Conservation (phyloP, 345 rosid genomes). For the Eutrema heterophyllum region DNA sequence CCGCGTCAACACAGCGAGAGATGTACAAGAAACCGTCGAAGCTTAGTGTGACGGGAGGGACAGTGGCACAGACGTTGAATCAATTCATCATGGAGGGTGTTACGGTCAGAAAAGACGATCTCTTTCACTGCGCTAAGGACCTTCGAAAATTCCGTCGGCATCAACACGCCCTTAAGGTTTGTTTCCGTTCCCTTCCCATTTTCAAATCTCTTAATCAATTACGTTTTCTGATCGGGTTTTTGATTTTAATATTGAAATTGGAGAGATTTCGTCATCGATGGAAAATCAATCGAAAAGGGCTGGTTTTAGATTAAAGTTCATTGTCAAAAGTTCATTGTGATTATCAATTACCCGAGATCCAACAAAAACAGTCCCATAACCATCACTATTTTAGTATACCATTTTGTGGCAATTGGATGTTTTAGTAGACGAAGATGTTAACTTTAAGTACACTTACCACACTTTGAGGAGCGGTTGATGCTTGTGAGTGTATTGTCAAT, state of each 20-base stretch:
- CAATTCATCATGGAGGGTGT: conserved; percentile 57
- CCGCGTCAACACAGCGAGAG: conserved; percentile 18
- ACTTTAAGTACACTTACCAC: too few species aligned
- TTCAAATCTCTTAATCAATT: background rate
- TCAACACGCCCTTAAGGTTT: conserved; percentile 68
- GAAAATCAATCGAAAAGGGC: background rate
- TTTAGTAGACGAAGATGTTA: too few species aligned
- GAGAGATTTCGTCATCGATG: background rate
- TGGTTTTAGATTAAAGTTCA: background rate
- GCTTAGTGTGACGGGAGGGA: conserved; percentile 45
- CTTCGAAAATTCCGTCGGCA: conserved; percentile 57
- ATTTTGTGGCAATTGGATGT: too few species aligned
- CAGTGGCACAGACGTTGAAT: conserved; percentile 51
- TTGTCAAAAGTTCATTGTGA: background rate
- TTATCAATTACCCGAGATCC: too few species aligned
- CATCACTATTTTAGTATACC: too few species aligned
- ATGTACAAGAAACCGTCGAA: conserved; percentile 53
- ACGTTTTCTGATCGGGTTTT: background rate
- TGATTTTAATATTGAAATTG: background rate
- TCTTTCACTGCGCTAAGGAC: conserved; percentile 39
- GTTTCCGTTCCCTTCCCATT: background rate
- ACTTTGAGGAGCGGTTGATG: too few species aligned
- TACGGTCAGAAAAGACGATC: conserved; percentile 37
- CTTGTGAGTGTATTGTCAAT: too few species aligned
- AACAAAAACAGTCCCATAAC: too few species aligned